A percentile compares a stretch with the other conserved stretches of the same genome.
Conservation (phyloP, 495 filamentous ascomycete species). For the Aspergillus biplanus region DNA sequence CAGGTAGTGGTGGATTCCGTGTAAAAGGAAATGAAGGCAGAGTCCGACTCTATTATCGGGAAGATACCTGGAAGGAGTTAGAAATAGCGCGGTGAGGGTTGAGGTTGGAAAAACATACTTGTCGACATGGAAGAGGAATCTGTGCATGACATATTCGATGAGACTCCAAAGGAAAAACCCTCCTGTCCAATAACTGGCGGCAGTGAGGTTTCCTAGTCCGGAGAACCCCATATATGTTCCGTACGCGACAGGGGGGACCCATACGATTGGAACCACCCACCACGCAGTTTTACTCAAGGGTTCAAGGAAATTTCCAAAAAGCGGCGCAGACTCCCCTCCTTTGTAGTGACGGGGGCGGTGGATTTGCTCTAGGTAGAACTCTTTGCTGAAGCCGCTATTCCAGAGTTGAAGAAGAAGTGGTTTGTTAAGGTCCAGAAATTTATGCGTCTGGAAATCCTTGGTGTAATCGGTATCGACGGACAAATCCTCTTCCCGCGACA, state of each 20-base stretch:
- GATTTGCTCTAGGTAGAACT: slow-evolving; percentile 95
- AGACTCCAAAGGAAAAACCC: slow-evolving; percentile 85
- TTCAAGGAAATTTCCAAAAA: slow-evolving; percentile 98
- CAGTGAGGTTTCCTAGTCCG: slow-evolving; percentile 52
- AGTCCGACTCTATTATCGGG: slow-evolving; percentile 91
- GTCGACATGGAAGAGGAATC: slow-evolving; percentile 94
- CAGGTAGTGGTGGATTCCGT: slow-evolving; percentile 97
- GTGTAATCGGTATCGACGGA: slow-evolving; percentile 78
- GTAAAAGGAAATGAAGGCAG: slow-evolving; percentile 89
- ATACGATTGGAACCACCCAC: slow-evolving; percentile 84
- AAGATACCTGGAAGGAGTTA: slow-evolving; percentile 62
- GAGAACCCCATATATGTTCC: slow-evolving; percentile 68
- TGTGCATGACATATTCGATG: slow-evolving; percentile 87
- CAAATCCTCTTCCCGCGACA: slow-evolving; percentile 84
- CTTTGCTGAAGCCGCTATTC: slow-evolving; percentile 83
- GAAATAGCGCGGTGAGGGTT: slow-evolving; percentile 5
- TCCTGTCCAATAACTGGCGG: slow-evolving; percentile 59
- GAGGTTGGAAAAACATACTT: slow-evolving; percentile 56
- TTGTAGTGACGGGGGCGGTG: slow-evolving; percentile 95
- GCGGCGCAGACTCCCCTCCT: slow-evolving; percentile 85
- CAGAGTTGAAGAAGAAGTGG: slow-evolving; percentile 90
- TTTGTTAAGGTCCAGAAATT: slow-evolving; percentile 87
- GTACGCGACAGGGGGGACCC: slow-evolving; percentile 82
- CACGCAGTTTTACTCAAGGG: slow-evolving; percentile 91
- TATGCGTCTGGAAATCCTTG: slow-evolving; percentile 80